Evolutionary conservation across 2,329 filamentous ascomycete genomes (phyloP), one percentile per base, ranked within the genome.

Genomic region (Pseudocercospora vitis): DNA sequence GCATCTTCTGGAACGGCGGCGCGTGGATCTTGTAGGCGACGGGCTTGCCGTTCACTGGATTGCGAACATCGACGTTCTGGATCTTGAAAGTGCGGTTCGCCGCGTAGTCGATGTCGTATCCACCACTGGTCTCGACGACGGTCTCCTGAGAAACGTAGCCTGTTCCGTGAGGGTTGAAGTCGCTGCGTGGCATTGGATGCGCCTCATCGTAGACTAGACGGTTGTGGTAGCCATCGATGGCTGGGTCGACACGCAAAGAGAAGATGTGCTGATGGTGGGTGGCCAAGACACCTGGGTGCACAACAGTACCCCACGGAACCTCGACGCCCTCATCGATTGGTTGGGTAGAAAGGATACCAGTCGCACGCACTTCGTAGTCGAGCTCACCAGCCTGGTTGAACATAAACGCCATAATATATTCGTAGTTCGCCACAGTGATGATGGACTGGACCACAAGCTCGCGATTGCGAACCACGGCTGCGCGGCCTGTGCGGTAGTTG

Each of bases 211-310:
- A 70, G 6, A 81, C 68, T 18, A 69, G 70, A 52, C 80, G 80
- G 57, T 84, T 85, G 2, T 73, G 63, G 63, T 78, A 72, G 18
- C 77, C 72, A 58, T 86, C 83, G 32, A 87, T 77, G 7, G 81
- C 81, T 0, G 85, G 84, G 60, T 89, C 85, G 45, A 88, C 80
- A 1, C 85, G 78, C 35, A 83, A 70, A 19, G 76, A 79, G 65
- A 89, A 88, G 37, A 88, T 76, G 70, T 89, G 86, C 66, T 89
- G 86, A 60, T 89, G 85, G 67, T 87, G 84, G 56, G 83, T 83
- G 0, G 85, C 86, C 1, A 88, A 71, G 0, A 85, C 81, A 0
- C 85, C 85, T 0, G 82, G 80, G 0, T 77, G 76, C 1, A 88
- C 84, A 2, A 86, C 78, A 50, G 82, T 88, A 47, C 78, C 77